Conservation (phyloP, 2,329 filamentous ascomycete species). For the Shiraia bambusicola region DNA sequence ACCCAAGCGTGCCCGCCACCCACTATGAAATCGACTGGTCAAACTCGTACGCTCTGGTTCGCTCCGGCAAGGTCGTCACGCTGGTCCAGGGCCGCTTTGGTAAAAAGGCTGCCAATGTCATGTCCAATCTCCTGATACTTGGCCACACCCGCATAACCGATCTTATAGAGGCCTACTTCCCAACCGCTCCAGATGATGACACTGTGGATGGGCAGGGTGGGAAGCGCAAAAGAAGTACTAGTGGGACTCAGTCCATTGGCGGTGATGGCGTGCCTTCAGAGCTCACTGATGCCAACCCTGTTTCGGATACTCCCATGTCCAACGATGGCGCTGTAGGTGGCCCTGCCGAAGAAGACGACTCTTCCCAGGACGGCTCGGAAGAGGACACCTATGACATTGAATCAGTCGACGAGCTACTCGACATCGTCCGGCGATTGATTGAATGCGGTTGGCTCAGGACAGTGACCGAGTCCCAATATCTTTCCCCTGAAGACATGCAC, state of each 20-base stretch:
- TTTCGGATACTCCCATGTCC: slow-evolving; percentile 4
- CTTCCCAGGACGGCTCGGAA: slow-evolving; percentile 11
- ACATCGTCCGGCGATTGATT: slow-evolving; percentile 54
- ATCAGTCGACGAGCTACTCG: slow-evolving; percentile 45
- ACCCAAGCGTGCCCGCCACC: slow-evolving; percentile 57
- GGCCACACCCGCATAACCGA: slow-evolving; percentile 76
- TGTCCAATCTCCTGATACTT: slow-evolving; percentile 72
- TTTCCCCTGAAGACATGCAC: slow-evolving; percentile 58
- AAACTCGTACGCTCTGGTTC: slow-evolving; percentile 78
- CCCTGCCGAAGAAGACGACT: slow-evolving; percentile 13
- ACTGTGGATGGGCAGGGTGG: slow-evolving; percentile 22
- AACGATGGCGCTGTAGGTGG: slow-evolving; percentile 11
- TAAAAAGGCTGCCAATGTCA: slow-evolving; percentile 69
- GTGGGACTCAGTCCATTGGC: slow-evolving; percentile 26
- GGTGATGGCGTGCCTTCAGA: slow-evolving; percentile 13
- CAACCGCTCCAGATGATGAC: slow-evolving; percentile 30
- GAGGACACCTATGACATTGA: slow-evolving; percentile 36
- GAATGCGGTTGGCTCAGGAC: slow-evolving; percentile 68
- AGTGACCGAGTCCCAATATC: slow-evolving; percentile 53
- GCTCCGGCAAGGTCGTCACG: slow-evolving; percentile 78
- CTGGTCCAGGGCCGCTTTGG: slow-evolving; percentile 74
- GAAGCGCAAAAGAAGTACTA: slow-evolving; percentile 27
- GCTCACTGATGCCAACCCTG: slow-evolving; percentile 8
- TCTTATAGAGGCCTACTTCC: slow-evolving; percentile 64
- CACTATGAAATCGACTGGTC: slow-evolving; percentile 83